A percentile compares a stretch with the other conserved stretches of the same genome.
phyloP scores from a whole-genome alignment of 768 basidiomycete genomes.

The Piloderma croceum region DNA sequence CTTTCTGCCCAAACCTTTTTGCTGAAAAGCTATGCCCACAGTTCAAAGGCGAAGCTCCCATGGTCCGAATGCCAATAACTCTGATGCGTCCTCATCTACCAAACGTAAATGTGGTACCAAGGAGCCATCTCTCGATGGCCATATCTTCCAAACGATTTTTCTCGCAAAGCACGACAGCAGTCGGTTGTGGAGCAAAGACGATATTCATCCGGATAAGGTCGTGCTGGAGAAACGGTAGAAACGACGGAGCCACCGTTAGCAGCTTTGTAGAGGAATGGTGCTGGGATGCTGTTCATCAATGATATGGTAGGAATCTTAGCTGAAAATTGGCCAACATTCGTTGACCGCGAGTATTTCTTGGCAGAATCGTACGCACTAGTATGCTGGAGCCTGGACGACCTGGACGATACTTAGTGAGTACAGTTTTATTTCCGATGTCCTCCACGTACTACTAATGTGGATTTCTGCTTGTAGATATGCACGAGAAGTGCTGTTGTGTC shows the following conservation, averaged over 20 bases:
- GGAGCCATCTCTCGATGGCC: conserved; percentile 31
- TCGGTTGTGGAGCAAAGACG: conserved; percentile 37
- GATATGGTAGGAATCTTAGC: conserved; percentile 18
- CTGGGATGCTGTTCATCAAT: conserved; percentile 35
- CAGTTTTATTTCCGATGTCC: background rate
- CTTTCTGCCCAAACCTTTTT: background rate
- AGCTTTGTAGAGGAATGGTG: conserved; percentile 34
- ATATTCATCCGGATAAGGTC: conserved; percentile 33
- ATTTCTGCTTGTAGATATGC: conserved; percentile 25
- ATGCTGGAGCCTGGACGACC: too few species aligned
- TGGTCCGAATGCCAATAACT: conserved; percentile 24
- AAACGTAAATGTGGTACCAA: conserved; percentile 10
- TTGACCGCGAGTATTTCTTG: background rate
- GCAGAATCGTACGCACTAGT: conserved; percentile 30
- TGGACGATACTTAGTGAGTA: conserved; percentile 32
- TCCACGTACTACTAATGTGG: background rate
- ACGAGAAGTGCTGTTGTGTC: conserved; percentile 36
- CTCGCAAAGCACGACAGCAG: conserved; percentile 37
- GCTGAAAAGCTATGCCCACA: too few species aligned
- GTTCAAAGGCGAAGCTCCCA: too few species aligned
- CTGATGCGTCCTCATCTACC: conserved; percentile 18
- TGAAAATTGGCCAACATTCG: too few species aligned
- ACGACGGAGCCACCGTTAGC: conserved; percentile 48
- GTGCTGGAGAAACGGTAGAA: conserved; percentile 49
- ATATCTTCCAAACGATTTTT: conserved; percentile 50